phyloP scores from a whole-genome alignment of 148 eudicot species.

The Cornus controversa region DNA sequence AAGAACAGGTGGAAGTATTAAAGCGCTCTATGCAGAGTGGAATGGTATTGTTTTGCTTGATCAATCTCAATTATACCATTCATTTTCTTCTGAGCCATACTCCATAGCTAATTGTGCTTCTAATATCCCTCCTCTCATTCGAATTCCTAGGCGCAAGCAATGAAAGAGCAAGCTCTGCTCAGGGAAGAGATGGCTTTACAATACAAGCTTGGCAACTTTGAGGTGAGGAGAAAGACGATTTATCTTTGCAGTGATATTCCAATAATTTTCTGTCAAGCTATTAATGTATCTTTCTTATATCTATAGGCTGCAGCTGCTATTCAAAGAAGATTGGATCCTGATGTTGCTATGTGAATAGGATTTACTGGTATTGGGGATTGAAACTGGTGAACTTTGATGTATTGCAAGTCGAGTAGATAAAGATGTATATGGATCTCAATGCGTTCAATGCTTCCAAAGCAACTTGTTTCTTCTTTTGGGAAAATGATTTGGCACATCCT shows the following conservation, averaged over 20 bases:
- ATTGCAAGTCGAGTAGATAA: background rate
- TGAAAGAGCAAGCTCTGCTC: slow-evolving; percentile 90
- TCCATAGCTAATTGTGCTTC: background rate
- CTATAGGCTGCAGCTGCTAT: slow-evolving; percentile 90
- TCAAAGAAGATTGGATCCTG: slow-evolving; percentile 85
- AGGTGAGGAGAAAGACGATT: slow-evolving; percentile 44
- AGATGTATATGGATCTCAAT: background rate
- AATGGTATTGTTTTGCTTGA: slow-evolving; percentile 46
- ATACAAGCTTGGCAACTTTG: slow-evolving; percentile 77
- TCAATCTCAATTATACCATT: background rate
- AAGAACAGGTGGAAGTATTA: slow-evolving; percentile 67
- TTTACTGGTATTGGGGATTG: background rate
- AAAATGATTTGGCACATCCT: too few species aligned
- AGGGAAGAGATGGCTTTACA: slow-evolving; percentile 88
- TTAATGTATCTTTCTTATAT: slow-evolving; percentile 9
- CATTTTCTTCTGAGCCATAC: background rate
- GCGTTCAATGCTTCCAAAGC: too few species aligned
- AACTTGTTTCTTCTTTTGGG: too few species aligned
- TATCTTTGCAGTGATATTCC: background rate
- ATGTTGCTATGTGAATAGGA: slow-evolving; percentile 55
- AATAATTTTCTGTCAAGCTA: background rate
- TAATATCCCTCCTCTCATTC: background rate
- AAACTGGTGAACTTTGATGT: background rate
- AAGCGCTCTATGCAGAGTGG: slow-evolving; percentile 84
- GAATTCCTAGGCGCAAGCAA: slow-evolving; percentile 76